Conservation (phyloP, 1,284 basidiomycete genomes). For the Mrakiaceae sp. region DNA sequence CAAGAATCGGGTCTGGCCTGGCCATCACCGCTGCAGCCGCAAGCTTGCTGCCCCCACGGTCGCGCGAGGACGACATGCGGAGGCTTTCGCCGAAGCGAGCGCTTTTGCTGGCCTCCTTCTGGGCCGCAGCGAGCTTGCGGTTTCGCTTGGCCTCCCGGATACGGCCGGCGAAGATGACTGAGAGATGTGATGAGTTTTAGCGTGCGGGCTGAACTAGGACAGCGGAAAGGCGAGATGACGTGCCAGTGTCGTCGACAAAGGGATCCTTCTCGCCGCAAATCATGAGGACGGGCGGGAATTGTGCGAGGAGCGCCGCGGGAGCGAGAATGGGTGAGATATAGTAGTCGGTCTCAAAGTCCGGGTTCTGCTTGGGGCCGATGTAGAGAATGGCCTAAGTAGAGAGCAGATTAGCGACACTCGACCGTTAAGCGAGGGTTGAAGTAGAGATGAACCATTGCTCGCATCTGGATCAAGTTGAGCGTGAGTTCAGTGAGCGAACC, state of each 20-base stretch:
- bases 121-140: conserved; percentile 29
- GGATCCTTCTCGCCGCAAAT: conserved; percentile 94
- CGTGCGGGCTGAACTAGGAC: conserved; percentile 14
- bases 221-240: neutral
- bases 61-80: too few species aligned
- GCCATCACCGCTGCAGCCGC: too few species aligned
- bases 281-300: conserved; percentile 85
- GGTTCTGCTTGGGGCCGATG: conserved; percentile 80
- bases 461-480: conserved; percentile 51
- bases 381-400: conserved; percentile 63
- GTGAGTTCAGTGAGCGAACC: neutral
- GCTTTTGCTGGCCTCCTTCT: neutral
- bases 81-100: too few species aligned
- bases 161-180: conserved; percentile 81
- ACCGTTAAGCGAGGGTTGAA: conserved; percentile 53
- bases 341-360: conserved; percentile 90
- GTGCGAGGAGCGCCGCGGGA: conserved; percentile 67
- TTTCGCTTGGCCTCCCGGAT: conserved; percentile 82
- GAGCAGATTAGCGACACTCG: too few species aligned
- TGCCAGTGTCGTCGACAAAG: conserved; percentile 75
- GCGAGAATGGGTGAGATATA: conserved; percentile 87
- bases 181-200: neutral
- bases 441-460: conserved; percentile 95
- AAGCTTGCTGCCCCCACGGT: too few species aligned
- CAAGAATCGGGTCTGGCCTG: conserved; percentile 38